phyloP scores from a whole-genome alignment of 1,139 yeast genomes.

The Geotrichum australiense region DNA sequence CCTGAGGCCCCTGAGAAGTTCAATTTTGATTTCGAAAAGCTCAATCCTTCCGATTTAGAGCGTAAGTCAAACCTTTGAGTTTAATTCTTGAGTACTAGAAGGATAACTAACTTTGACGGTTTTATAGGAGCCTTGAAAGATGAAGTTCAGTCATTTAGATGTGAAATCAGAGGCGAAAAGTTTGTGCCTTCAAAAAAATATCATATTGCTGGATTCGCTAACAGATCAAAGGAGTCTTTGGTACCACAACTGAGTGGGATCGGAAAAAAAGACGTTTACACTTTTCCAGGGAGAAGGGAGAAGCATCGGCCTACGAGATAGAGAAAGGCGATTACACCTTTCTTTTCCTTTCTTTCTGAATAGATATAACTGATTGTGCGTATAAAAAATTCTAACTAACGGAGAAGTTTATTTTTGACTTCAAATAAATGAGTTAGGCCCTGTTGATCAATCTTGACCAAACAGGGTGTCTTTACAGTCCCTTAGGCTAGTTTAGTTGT shows the following conservation, averaged over 20 bases:
- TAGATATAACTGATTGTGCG: no score
- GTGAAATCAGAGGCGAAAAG: conserved; percentile 48
- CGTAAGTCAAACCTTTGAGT: conserved; percentile 9
- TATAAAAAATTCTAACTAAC: no score
- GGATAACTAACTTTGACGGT: background rate
- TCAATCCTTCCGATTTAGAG: conserved; percentile 24
- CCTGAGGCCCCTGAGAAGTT: conserved; percentile 66
- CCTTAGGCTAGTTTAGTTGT: no score
- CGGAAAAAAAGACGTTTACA: conserved; percentile 6
- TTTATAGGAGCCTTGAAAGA: conserved; percentile 48
- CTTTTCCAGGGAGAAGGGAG: conserved; percentile 14
- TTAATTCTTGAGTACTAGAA: no score
- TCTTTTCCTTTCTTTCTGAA: no score
- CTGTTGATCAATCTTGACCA: no score
- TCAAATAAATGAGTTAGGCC: no score
- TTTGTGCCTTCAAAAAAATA: conserved; percentile 10
- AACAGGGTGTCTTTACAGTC: no score
- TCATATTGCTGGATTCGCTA: conserved; percentile 9
- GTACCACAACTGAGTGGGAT: background rate
- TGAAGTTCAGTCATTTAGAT: conserved; percentile 65
- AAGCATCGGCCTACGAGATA: conserved; percentile 7
- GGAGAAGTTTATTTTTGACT: no score
- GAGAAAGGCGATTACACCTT: no score
- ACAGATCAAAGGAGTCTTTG: conserved; percentile 6
- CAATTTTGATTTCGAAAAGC: conserved; percentile 73